phyloP scores from a whole-genome alignment of 768 basidiomycete genomes.

The Suillus weaverae region DNA sequence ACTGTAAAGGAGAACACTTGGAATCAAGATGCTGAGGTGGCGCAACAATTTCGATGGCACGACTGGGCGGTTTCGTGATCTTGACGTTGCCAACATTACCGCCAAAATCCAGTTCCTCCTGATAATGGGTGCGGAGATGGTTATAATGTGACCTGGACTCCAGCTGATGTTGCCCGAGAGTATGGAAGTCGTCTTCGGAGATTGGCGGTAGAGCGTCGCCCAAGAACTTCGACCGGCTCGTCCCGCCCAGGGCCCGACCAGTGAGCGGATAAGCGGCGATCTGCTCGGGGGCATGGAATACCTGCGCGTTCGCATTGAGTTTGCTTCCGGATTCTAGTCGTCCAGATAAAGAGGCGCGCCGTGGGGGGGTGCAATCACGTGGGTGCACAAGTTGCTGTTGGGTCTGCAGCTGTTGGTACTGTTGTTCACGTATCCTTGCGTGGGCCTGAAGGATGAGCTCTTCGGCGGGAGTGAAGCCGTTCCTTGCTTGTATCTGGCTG shows the following conservation, averaged over 20 bases:
- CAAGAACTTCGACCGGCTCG: constrained; percentile 8
- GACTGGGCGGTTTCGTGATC: constrained; percentile 26
- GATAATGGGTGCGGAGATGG: constrained; percentile 5
- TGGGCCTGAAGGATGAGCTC: constrained; percentile 64
- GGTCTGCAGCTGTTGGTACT: constrained; percentile 21
- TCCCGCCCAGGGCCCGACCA: not conserved
- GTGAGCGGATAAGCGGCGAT: constrained; percentile 5
- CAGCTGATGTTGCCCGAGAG: constrained; percentile 17
- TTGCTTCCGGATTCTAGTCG: constrained; percentile 8
- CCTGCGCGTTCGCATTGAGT: constrained; percentile 10
- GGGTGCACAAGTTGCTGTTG: constrained; percentile 4
- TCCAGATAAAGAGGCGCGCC: not conserved
- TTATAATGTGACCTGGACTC: constrained; percentile 10
- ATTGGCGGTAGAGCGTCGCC: constrained; percentile 27
- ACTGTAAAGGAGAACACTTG: constrained; percentile 1
- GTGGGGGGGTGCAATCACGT: not conserved
- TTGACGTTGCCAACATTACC: constrained; percentile 2
- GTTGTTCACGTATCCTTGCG: constrained; percentile 25
- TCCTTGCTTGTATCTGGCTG: constrained; percentile 37
- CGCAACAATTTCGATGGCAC: constrained; percentile 32
- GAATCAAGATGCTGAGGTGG: constrained; percentile 18
- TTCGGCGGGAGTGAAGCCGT: constrained; percentile 69
- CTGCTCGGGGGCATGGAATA: constrained; percentile 8
- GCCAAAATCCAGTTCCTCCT: not conserved
- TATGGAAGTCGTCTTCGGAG: constrained; percentile 39